Evolutionary conservation across 164 flowering plant genomes (phyloP).

Genomic region (Sextonia rubra): DNA sequence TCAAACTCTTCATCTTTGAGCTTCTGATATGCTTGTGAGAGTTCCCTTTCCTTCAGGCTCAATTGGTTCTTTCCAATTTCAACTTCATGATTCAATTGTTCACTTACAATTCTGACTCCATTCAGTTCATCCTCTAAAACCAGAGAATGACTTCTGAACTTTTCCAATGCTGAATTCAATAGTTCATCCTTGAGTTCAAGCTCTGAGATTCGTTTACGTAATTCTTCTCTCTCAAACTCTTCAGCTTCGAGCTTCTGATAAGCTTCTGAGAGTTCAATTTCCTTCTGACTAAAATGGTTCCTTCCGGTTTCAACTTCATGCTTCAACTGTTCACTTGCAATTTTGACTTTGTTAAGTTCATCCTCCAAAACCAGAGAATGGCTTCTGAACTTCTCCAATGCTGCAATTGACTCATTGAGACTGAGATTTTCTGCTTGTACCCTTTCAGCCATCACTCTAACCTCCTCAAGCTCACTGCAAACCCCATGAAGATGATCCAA

Average conservation of each 20-base stretch:
- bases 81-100: conserved; percentile 35
- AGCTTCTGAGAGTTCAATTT: conserved; percentile 37
- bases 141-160: conserved; percentile 1
- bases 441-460: conserved; percentile 25
- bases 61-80: conserved; percentile 30
- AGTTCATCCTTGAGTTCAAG: conserved; percentile 41
- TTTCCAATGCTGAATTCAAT: conserved; percentile 32
- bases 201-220: conserved; percentile 39
- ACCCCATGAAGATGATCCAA: conserved; percentile 30
- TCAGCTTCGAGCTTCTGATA: conserved; percentile 39
- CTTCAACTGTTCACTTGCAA: conserved; percentile 33
- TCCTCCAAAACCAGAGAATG: conserved; percentile 17
- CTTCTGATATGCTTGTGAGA: conserved; percentile 39
- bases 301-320: conserved; percentile 29
- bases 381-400: conserved; percentile 13
- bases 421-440: conserved; percentile 40
- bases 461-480: conserved; percentile 33
- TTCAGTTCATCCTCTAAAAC: conserved; percentile 34
- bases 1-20: conserved; percentile 32
- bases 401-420: conserved; percentile 42
- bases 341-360: conserved; percentile 36
- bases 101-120: conserved; percentile 30
- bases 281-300: conserved; percentile 40
- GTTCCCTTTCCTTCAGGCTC: conserved; percentile 39
- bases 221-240: conserved; percentile 30